Conservation (phyloP, 257 asterid genomes). For the Solanum chiquidenum region DNA sequence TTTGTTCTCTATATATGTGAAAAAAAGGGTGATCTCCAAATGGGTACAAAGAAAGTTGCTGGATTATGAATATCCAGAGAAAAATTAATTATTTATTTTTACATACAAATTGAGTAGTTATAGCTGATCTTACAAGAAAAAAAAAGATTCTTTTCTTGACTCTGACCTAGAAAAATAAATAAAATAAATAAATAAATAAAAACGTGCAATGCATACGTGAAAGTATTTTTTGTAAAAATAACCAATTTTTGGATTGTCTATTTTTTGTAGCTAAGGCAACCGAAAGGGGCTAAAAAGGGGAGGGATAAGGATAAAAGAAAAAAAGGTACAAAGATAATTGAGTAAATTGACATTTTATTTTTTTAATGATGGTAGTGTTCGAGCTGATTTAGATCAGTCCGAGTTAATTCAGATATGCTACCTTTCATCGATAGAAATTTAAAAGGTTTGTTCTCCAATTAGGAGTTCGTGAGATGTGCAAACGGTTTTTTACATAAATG, state of each 20-base stretch:
- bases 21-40: conserved; percentile 6
- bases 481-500: not conserved
- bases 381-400: not conserved
- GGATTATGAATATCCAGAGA: conserved; percentile 40
- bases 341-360: not conserved
- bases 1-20: not conserved
- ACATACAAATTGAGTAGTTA: conserved; percentile 8
- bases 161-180: not conserved
- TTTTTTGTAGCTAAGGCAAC: not conserved
- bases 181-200: not conserved
- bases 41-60: conserved; percentile 12
- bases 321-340: not conserved
- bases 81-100: not conserved
- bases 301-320: not conserved
- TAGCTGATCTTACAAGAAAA: not conserved
- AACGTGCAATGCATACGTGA: not conserved
- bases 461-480: no score
- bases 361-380: not conserved
- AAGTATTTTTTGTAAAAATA: not conserved
- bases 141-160: not conserved
- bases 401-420: no score
- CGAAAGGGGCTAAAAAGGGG: not conserved
- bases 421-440: no score
- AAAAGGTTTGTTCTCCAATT: no score
- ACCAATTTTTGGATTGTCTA: not conserved